Base-by-base conservation (phyloP, 75 land plant species). In the Pinus albicaulis region DNA sequence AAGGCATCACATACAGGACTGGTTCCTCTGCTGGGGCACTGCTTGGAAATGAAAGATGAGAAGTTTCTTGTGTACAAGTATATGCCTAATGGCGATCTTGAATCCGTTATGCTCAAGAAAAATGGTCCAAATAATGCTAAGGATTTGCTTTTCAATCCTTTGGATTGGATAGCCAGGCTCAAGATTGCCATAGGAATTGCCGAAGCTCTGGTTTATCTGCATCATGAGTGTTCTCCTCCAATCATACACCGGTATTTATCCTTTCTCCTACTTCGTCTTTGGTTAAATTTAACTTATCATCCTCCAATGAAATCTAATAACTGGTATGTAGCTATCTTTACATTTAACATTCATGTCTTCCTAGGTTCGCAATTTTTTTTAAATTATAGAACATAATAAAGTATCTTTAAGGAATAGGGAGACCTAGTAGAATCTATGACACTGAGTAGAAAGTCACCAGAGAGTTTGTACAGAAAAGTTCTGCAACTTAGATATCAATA, bases 81-180 rank as follows among this genome's bases (percentile, higher is more conserved):
- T 23, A 78, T 81, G 83, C 76, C 81, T 24, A 61, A 71, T 55
- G 81, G 83, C 0, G 83, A 81, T 55, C 83, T 81, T 48, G 81
- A 68, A 20, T 73, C 80, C 59, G 55, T 59, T n/a, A 44, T 78
- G 58, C 36, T 20, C 17, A 55, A 55, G 25, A 72, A 72, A 74
- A 58, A 22, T 15, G 41, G 1, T 22, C 82, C 62, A 25, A 41
- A 36, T 28, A 19, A 22, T 57, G 55, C 3, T 7, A 77, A 55
- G 16, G 31, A 55, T 16, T 24, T 72, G 2, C 24, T 72, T 72
- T 10, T 72, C 22, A 57, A 72, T 53, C 56, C 81, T 57, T 31
- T 78, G 17, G 83, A 81, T 60, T 81, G 83, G 83, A 81, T 81
- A 34, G 80, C 82, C 14, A 71, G 83, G 74, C 55, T 81, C 0